Base-by-base conservation (phyloP, 108 stramenopile genomes). In the Aurantiochytrium sp. region DNA sequence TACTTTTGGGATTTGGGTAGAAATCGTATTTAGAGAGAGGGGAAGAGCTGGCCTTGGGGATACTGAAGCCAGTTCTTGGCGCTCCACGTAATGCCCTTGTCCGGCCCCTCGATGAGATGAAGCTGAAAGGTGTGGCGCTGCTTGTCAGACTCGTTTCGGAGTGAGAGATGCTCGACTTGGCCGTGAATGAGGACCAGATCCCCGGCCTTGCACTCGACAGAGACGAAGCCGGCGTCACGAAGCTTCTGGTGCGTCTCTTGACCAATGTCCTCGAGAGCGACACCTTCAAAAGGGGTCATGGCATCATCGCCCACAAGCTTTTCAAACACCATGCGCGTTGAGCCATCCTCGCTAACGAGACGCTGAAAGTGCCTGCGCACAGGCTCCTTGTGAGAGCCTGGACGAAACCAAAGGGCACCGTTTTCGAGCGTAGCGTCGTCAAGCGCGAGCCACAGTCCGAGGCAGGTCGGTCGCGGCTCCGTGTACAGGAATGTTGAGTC, bases 331-430 rank as follows among this genome's bases (percentile, higher is more conserved):
- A 95, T 93, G 49, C 43, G 90, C 92, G 89, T 96, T 96, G 87
- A 95, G 95, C 69, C 96, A 90, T 88, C 60, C 3, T 23, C 60
- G 23, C 21, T 3, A 4, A 14, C 51, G 51, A 59, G 23, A 18
- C 88, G 88, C 88, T 60, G 88, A 28, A 83, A 90, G 53, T 44
- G 43, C 53, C 90, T 87, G 51, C 97, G 73, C 43, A 96, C 51
- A 21, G 91, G 71, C 89, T 98, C 97, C 10, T 59, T 58, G 91
- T 98, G 97, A 53, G 95, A 96, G 49, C 93, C 93, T 0, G 96
- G 96, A 44, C 97, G 92, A 5, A 96, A 95, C 97, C 97, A 98
- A 58, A 98, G 90, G 91, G 97, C 97, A 44, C 97, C 97, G 94
- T 98, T 98, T 35, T 95, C 94, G 12, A 96, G 89, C 2, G 97